phyloP scores from a whole-genome alignment of 2,329 filamentous ascomycete species.

The Pseudogymnoascus sp. region DNA sequence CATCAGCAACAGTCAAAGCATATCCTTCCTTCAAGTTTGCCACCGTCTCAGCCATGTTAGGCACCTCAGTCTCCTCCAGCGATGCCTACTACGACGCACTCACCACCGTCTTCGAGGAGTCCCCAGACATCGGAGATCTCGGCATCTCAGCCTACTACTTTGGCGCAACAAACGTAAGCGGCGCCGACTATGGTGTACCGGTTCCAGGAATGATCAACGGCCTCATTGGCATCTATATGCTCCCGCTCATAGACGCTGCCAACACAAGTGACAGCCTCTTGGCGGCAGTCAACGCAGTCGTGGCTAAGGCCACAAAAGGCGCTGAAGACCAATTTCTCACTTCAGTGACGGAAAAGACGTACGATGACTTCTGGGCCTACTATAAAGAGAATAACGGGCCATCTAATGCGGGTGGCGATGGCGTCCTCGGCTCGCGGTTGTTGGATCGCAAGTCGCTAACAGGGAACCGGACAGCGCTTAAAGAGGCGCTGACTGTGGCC shows the following conservation, averaged over 20 bases:
- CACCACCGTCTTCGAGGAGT: constrained; percentile 38
- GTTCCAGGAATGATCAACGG: constrained; percentile 24
- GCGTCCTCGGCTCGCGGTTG: constrained; percentile 38
- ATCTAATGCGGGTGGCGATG: constrained; percentile 34
- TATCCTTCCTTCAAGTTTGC: constrained; percentile 33
- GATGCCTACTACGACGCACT: constrained; percentile 41
- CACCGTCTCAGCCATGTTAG: constrained; percentile 25
- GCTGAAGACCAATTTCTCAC: constrained; percentile 21
- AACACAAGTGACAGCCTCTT: constrained; percentile 29
- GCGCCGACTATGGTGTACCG: constrained; percentile 25
- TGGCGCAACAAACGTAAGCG: constrained; percentile 35
- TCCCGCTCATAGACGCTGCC: constrained; percentile 27
- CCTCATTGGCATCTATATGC: constrained; percentile 29
- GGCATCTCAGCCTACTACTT: constrained; percentile 45
- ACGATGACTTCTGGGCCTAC: constrained; percentile 20
- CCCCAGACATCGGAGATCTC: constrained; percentile 41
- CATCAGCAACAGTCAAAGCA: constrained; percentile 48
- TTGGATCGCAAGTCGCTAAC: constrained; percentile 34
- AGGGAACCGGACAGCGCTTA: constrained; percentile 29
- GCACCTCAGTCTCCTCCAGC: constrained; percentile 27
- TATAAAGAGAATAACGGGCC: constrained; percentile 29
- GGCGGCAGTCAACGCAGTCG: constrained; percentile 29
- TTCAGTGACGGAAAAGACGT: constrained; percentile 10
- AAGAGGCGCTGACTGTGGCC: constrained; percentile 33
- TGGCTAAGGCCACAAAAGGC: constrained; percentile 33